Base-by-base conservation (phyloP, 768 basidiomycete genomes). In the Naganishia antarctica region DNA sequence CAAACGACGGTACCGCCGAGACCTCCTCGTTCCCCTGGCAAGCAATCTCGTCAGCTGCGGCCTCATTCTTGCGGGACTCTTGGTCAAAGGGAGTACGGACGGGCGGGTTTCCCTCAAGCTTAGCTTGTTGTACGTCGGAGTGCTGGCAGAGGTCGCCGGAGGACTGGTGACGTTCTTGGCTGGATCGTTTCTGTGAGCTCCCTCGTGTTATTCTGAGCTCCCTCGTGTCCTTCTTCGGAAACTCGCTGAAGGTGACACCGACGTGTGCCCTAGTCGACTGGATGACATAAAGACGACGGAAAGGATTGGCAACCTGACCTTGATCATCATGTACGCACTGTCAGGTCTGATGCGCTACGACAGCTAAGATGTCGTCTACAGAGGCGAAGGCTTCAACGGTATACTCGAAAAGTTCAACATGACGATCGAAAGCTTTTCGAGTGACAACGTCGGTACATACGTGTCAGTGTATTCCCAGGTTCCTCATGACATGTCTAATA, bases 261-360 rank as follows among this genome's bases (percentile, higher is more conserved):
- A n/a, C n/a, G n/a, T n/a, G n/a, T n/a, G n/a, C n/a, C n/a, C n/a
- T 51, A 23, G 26, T n/a, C 18, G 46, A 7, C 16, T 40, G 8
- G n/a, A 26, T 47, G 8, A 8, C 8, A 21, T 7, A 47, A 16
- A 51, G 49, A 26, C 49, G 15, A 51, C 15, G 23, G 49, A 23
- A 51, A 4, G 28, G 49, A 29, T 51, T 51, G 49, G 49, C 21
- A 51, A 31, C 29, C 28, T 51, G n/a, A 51, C 49, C 23, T 29
- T 51, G 28, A 51, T 29, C 26, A 29, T 51, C 23, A 16, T 51
- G 49, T 51, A n/a, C 5, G 49, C 29, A 16, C 9, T 15, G 26
- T 4, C 49, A n/a, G 9, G 8, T 26, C 28, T 8, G 29, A 12
- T 29, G 23, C 21, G 29, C 49, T 15, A 29, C 9, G 12, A 23